phyloP scores from a whole-genome alignment of 306 rosid species.

The Castanea crenata region DNA sequence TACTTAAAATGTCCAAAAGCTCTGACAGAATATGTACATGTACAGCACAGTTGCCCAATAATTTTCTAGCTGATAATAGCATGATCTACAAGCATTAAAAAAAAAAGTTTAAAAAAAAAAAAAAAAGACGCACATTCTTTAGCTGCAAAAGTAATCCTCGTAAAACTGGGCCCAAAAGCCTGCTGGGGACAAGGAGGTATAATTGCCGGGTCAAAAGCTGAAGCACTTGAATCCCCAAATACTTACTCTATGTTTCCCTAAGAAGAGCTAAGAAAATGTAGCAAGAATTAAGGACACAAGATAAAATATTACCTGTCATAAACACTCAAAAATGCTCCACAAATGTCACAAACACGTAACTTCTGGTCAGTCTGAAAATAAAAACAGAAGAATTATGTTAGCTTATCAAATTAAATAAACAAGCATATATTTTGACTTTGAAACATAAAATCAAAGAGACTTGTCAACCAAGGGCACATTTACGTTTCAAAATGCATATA shows the following conservation, averaged over 20 bases:
- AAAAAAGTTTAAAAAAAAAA: constrained; percentile 58
- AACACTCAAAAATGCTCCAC: constrained; percentile 99
- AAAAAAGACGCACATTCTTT: constrained; percentile 99
- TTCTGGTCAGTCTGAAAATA: constrained; percentile 94
- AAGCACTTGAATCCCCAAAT: constrained; percentile 90
- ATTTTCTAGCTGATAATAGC: constrained; percentile 66
- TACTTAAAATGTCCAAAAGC: constrained; percentile 24
- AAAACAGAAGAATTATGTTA: constrained; percentile 21
- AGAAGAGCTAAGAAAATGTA: constrained; percentile 31
- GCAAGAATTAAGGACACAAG: constrained; percentile 13
- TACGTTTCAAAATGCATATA: background rate
- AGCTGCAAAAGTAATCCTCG: constrained; percentile 99
- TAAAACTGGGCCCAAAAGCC: constrained; percentile 99
- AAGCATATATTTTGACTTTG: background rate
- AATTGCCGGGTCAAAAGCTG: constrained; percentile 95
- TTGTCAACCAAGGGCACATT: background rate
- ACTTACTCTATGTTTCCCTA: constrained; percentile 58
- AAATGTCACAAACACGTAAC: constrained; percentile 97
- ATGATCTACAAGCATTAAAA: constrained; percentile 72
- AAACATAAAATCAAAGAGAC: background rate
- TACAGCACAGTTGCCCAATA: constrained; percentile 44
- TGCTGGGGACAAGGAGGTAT: constrained; percentile 99
- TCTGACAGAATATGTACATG: constrained; percentile 21
- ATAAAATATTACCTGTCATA: constrained; percentile 81
- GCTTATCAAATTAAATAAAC: constrained; percentile 2